Conservation (phyloP, 108 stramenopile species). For the Nitzschia inconspicua region DNA sequence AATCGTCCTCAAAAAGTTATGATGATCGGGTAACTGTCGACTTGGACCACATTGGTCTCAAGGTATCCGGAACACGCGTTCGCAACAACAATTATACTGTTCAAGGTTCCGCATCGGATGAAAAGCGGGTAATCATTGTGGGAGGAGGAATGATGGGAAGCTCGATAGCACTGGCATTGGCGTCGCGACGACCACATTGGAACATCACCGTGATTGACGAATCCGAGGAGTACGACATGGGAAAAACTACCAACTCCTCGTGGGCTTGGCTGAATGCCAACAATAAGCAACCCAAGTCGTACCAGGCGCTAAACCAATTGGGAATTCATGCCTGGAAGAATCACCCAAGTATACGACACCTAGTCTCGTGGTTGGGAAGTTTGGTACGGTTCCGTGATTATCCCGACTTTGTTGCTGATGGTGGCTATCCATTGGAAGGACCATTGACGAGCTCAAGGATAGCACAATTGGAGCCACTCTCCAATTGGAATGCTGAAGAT, state of each 20-base stretch:
- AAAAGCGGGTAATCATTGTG: slow-evolving; percentile 56
- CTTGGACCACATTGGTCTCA: background rate
- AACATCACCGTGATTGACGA: slow-evolving; percentile 46
- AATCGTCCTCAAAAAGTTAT: too few species aligned
- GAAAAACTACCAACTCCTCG: slow-evolving; percentile 29
- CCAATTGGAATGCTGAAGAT: background rate
- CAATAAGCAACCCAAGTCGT: slow-evolving; percentile 46
- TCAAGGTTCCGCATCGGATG: too few species aligned
- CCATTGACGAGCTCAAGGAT: slow-evolving; percentile 4
- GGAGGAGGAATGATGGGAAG: slow-evolving; percentile 87
- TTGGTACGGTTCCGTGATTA: slow-evolving; percentile 33
- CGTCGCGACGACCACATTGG: slow-evolving; percentile 17
- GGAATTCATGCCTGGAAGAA: slow-evolving; percentile 60
- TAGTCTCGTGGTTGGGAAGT: slow-evolving; percentile 50
- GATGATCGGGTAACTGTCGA: too few species aligned
- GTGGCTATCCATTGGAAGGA: slow-evolving; percentile 29
- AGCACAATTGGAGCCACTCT: slow-evolving; percentile 23
- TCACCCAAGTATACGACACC: slow-evolving; percentile 21
- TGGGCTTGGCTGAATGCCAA: slow-evolving; percentile 77
- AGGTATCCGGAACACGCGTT: background rate
- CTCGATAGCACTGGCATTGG: slow-evolving; percentile 62
- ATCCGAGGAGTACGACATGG: slow-evolving; percentile 3
- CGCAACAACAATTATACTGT: too few species aligned
- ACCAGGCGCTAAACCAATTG: slow-evolving; percentile 46
- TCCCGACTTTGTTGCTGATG: slow-evolving; percentile 7